Base-by-base conservation (phyloP, 2,329 filamentous ascomycete genomes). In the Drechslera avenae region DNA sequence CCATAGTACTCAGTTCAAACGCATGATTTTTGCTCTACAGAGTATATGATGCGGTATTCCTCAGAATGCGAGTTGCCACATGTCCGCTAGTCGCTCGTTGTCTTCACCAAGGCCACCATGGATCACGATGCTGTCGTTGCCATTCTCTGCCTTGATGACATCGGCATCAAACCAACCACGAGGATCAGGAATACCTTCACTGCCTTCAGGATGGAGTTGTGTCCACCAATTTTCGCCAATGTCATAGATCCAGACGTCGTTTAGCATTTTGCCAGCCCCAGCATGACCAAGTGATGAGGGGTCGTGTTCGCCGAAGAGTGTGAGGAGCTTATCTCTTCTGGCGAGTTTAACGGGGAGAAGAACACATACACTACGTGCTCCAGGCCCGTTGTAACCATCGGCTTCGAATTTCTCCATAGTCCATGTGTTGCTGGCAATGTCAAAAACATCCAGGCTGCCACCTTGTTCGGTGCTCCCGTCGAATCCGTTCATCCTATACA, bases 401-500 rank as follows among this genome's bases (percentile, higher is more conserved):
- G 80, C 63, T 0, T 58, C 19, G 57, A 73, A 79, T 2, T 49
- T 52, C 13, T 67, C 60, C 7, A 69, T 72, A 5, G 59, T 60
- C 81, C 81, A 84, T 0, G 51, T 46, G 32, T 78, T 71, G 0
- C 45, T 57, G 5, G 55, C 56, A 0, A 71, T 59, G 18, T 78
- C 68, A 52, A 76, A 84, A 2, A 88, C 81, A 65, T 95, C 90
- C 10, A 96, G 66, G 51, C 81, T 79, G 0, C 88, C 90, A 13
- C 90, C 90, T 39, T 89, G 78, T 64, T 92, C 88, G 0, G 67
- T 76, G 36, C 80, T 76, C 0, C 88, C 90, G 69, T 93, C 88
- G 62, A 87, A 93, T 0, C 91, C 91, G 54, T 90, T 89, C 76
- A 91, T 92, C 21, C 90, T 82, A 74, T 87, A 95, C 5, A 96